Base-by-base conservation (phyloP, 768 basidiomycete species). In the Cyclocybe cylindracea region DNA sequence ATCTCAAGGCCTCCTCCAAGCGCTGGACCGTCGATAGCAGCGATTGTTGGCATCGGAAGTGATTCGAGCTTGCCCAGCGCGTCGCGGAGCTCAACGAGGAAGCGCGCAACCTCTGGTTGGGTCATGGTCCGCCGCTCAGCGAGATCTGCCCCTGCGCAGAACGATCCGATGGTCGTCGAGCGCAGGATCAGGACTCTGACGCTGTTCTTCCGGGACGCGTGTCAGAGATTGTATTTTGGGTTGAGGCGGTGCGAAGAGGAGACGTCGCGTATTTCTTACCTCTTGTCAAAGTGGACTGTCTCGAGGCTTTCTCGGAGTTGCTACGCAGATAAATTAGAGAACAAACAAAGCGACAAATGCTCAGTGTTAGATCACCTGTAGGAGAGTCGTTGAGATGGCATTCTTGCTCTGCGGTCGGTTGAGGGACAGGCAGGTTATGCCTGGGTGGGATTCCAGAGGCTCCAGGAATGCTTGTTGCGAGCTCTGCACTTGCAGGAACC, bases 131-230 rank as follows among this genome's bases (percentile, higher is more conserved):
- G 83, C 48, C 94, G 78, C 64, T 98, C 94, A 44, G 76, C 76
- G 41, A 97, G 82, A 67, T 98, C 94, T 7, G 94, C 94, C 9
- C 94, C 94, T 11, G 94, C 86, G 65, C 94, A 98, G 70, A 97
- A 98, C 2, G 89, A 77, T 18, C 85, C 85, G n/a, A 77, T 59
- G 0, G 85, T 80, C 1, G 89, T 80, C 6, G 94, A 94, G 47
- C 86, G 82, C n/a, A 98, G 66, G 48, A 98, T 84, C 53, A 98
- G 79, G 0, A 88, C 83, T 50, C 93, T 87, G 46, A 87, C 76
- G 50, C 89, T 92, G 55, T 36, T 38, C 53, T 54, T 46, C 16
- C 32, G 36, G 33, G 14, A 35, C 18, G 33, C 40, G 13, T 13
- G 32, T 39, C 51, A 46, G 48, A 45, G 38, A 24, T 44, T 36